Base-by-base conservation (phyloP, 2,329 filamentous ascomycete genomes). In the Ustilaginoidea virens region DNA sequence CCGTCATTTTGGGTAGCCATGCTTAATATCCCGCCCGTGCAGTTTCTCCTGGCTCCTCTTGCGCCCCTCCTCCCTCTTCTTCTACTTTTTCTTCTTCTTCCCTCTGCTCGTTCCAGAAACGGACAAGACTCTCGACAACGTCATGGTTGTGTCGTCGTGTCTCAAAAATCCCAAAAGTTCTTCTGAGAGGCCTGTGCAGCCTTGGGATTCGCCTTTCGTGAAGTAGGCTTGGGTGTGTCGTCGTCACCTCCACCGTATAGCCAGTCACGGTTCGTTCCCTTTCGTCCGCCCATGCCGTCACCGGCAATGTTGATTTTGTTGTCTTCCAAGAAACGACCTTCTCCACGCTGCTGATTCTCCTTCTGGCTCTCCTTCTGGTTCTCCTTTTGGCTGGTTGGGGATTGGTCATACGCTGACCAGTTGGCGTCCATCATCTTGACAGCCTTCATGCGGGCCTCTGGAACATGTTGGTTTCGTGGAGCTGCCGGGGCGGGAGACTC, bases 381-480 rank as follows among this genome's bases (percentile, higher is more conserved):
- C 45, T 69, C 63, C 42, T 68, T 69, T 30, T 63, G 60, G n/a
- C 44, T 34, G 2, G 45, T 50, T 6, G 68, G 66, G 2, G 69
- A 73, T 40, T 62, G 46, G 32, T 74, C 69, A 36, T 69, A 64
- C 9, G 56, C 39, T 2, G 56, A 54, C 71, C 70, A 74, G 48
- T 63, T 70, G 26, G 74, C 58, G 42, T 79, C 69, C 72, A 83
- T 78, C 62, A 71, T 76, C 53, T 79, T 74, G 30, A 80, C 68
- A 3, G 66, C 74, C 55, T 82, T 81, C 49, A 69, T 63, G 38
- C 69, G 70, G 37, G 73, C 69, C 30, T 71, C 64, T 29, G 65
- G 51, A 13, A 73, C 45, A 13, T 55, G 57, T 45, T 60, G 50
- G 44, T 56, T 45, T 32, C 47, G 43, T 44, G 49, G 52, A 20